A percentile compares a stretch with the other conserved stretches of the same genome.
Evolutionary conservation across 1,284 basidiomycete species (phyloP).

Genomic region (Abortiporus biennis): DNA sequence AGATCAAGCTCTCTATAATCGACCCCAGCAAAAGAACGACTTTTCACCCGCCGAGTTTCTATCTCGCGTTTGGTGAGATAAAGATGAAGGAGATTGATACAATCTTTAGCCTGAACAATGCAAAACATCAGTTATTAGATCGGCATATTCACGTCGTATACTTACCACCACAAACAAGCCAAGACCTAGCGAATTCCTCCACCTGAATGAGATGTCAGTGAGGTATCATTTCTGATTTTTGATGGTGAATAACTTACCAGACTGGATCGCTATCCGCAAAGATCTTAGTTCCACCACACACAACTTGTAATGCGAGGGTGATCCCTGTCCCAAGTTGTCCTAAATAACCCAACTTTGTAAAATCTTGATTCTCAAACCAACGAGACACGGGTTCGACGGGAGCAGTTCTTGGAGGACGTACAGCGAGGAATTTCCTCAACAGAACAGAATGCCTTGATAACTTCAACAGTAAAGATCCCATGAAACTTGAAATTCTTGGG

Average conservation of each 20-base stretch:
- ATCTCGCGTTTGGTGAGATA: constrained; percentile 66
- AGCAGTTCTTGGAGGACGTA: constrained; percentile 28
- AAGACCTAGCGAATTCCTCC: constrained; percentile 67
- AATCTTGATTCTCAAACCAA: constrained; percentile 11
- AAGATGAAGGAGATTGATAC: constrained; percentile 55
- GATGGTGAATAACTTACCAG: constrained; percentile 38
- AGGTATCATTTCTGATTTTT: neutral
- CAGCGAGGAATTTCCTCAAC: constrained; percentile 49
- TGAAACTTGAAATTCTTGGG: constrained; percentile 55
- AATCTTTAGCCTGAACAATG: constrained; percentile 54
- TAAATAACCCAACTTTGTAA: constrained; percentile 9
- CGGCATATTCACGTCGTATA: constrained; percentile 6
- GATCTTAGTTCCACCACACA: constrained; percentile 48
- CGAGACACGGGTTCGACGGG: constrained; percentile 6
- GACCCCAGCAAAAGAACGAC: constrained; percentile 62
- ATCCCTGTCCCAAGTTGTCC: constrained; percentile 21
- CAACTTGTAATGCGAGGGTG: constrained; percentile 35
- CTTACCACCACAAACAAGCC: constrained; percentile 62
- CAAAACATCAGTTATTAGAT: neutral
- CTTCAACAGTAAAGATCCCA: constrained; percentile 54
- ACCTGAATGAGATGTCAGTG: constrained; percentile 36
- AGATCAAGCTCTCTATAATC: constrained; percentile 62
- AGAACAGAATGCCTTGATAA: constrained; percentile 43
- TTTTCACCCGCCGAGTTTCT: constrained; percentile 58
- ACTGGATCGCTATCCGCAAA: constrained; percentile 69